phyloP scores from a whole-genome alignment of 768 basidiomycete genomes.

The Boletellus ananas region DNA sequence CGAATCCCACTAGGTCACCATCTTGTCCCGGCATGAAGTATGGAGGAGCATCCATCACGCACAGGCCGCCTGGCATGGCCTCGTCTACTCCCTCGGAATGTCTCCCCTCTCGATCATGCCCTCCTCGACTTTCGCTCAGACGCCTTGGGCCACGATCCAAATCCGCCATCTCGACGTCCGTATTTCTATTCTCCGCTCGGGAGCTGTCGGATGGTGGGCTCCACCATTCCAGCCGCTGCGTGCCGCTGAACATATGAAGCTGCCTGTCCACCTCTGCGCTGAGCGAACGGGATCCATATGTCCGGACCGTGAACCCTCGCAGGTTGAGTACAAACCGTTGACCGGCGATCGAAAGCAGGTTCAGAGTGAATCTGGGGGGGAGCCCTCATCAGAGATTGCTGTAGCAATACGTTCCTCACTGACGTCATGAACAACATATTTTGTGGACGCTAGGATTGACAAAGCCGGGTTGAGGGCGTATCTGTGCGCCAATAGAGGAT shows the following conservation, averaged over 20 bases:
- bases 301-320: conserved; percentile 7
- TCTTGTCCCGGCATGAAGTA: too few relatives aligned
- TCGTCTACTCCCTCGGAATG: too few relatives aligned
- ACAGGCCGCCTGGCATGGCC: too few relatives aligned
- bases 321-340: conserved; percentile 21
- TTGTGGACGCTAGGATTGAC: not conserved
- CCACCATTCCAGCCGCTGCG: not conserved
- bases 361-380: conserved; percentile 6
- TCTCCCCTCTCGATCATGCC: too few relatives aligned
- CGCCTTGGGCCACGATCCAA: too few relatives aligned
- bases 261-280: conserved; percentile 19
- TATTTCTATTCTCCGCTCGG: too few relatives aligned
- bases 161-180: too few relatives aligned
- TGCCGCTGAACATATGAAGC: conserved; percentile 1
- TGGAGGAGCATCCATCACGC: too few relatives aligned
- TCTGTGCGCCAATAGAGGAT: not conserved
- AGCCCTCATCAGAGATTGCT: too few relatives aligned
- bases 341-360: conserved; percentile 17
- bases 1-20: too few relatives aligned
- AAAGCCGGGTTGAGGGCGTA: not conserved
- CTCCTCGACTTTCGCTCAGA: too few relatives aligned
- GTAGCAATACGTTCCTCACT: not conserved
- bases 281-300: conserved; percentile 2
- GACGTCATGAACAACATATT: not conserved
- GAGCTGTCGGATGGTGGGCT: not conserved